Evolutionary conservation across 2,329 filamentous ascomycete species (phyloP).

Genomic region (Aspergillus neotritici): DNA sequence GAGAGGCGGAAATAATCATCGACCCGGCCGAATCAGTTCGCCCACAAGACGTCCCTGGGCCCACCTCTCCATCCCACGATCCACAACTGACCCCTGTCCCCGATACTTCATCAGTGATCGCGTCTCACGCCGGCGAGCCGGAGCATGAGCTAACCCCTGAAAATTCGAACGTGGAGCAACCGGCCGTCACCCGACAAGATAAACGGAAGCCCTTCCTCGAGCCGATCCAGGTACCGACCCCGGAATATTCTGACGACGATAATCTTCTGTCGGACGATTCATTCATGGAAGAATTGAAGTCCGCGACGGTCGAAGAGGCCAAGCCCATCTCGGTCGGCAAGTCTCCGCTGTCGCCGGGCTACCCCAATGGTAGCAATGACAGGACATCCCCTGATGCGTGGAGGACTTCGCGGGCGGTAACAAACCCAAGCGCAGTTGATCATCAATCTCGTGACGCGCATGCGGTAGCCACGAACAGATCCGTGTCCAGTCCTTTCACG

Average conservation of each 20-base stretch:
- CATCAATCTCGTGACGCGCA: constrained; percentile 25
- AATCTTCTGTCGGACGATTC: constrained; percentile 58
- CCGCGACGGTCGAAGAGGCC: constrained; percentile 76
- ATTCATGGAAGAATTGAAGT: constrained; percentile 78
- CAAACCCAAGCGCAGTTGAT: constrained; percentile 31
- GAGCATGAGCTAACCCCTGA: constrained; percentile 21
- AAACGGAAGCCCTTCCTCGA: constrained; percentile 40
- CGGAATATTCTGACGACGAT: constrained; percentile 39
- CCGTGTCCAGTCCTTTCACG: constrained; percentile 34
- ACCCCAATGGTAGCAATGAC: constrained; percentile 37
- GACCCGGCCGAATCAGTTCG: constrained; percentile 11
- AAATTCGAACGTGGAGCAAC: constrained; percentile 15
- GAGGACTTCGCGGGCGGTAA: constrained; percentile 37
- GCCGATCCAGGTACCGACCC: constrained; percentile 46
- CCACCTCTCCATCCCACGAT: constrained; percentile 14
- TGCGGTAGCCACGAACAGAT: constrained; percentile 30
- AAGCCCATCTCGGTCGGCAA: constrained; percentile 72
- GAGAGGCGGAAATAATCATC: constrained; percentile 11
- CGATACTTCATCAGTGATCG: constrained; percentile 17
- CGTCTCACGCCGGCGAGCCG: constrained; percentile 16
- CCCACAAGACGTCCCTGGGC: constrained; percentile 12
- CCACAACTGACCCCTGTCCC: constrained; percentile 12
- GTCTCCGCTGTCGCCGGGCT: constrained; percentile 69
- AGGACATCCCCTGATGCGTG: constrained; percentile 25
- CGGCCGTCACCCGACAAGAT: constrained; percentile 24